These are phyloP conservation scores for Lizonia empirigonia DNA, from an alignment of 2,329 filamentous ascomycete genomes.

Conservation along the genomic window DNA sequence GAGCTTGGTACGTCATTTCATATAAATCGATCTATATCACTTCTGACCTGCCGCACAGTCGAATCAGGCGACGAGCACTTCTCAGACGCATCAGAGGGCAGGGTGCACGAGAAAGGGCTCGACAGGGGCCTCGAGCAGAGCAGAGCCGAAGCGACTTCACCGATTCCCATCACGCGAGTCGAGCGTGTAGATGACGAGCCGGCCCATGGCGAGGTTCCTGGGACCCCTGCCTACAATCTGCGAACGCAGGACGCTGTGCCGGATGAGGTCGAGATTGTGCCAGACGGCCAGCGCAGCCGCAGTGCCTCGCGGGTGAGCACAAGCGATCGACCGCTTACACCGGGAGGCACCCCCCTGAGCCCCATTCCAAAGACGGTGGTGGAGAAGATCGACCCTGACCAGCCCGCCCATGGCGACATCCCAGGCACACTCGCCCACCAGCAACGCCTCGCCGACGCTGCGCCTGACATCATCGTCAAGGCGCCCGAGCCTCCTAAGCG, in stretches of 20 bases:
- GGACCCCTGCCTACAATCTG: conserved; percentile 64
- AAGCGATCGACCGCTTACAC: conserved; percentile 54
- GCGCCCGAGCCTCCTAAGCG: conserved; percentile 51
- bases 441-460: conserved; percentile 62
- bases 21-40: background rate
- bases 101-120: conserved; percentile 16
- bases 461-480: conserved; percentile 62
- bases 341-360: conserved; percentile 58
- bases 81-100: conserved; percentile 68
- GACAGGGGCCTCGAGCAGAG: conserved; percentile 30
- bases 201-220: conserved; percentile 66
- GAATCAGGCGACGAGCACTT: conserved; percentile 66
- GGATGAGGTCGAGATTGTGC: conserved; percentile 66
- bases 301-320: conserved; percentile 50
- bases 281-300: conserved; percentile 47
- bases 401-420: conserved; percentile 65
- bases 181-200: conserved; percentile 66
- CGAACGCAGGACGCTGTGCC: conserved; percentile 65
- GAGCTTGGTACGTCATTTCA: conserved; percentile 56
- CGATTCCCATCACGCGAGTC: conserved; percentile 66
- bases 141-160: conserved; percentile 55
- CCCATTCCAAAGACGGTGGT: conserved; percentile 65
- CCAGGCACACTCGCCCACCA: conserved; percentile 65
- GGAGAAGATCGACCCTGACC: conserved; percentile 64
- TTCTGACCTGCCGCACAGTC: conserved; percentile 26